phyloP scores from a whole-genome alignment of 345 rosid genomes.

The Physaria fendleri region DNA sequence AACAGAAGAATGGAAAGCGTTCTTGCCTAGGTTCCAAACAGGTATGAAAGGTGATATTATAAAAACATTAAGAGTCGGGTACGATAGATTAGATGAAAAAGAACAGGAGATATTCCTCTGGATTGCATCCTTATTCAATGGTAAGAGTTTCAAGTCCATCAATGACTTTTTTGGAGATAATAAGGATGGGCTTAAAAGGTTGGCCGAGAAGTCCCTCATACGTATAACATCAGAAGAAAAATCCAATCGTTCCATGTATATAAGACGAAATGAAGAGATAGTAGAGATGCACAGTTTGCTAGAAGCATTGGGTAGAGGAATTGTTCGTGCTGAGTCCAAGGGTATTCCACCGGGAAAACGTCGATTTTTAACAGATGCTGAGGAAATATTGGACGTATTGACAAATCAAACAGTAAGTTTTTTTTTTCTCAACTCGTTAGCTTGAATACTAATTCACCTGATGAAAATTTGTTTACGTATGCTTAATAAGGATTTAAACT shows the following conservation, averaged over 20 bases:
- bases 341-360: background rate
- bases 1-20: slow-evolving; percentile 16
- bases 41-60: slow-evolving; percentile 9
- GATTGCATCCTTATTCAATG: slow-evolving; percentile 28
- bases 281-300: slow-evolving; percentile 24
- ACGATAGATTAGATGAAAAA: background rate
- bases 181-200: background rate
- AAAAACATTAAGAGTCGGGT: background rate
- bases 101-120: slow-evolving; percentile 23
- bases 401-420: too few relatives aligned
- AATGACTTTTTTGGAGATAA: background rate
- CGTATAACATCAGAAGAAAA: too few relatives aligned
- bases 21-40: slow-evolving; percentile 3
- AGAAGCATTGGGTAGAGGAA: slow-evolving; percentile 21
- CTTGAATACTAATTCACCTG: too few relatives aligned
- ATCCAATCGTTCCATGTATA: too few relatives aligned
- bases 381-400: too few relatives aligned
- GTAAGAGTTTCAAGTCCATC: background rate
- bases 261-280: background rate
- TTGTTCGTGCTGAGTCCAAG: slow-evolving; percentile 8
- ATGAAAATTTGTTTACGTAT: too few relatives aligned
- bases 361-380: too few relatives aligned
- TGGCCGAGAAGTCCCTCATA: slow-evolving; percentile 19
- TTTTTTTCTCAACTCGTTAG: too few relatives aligned
- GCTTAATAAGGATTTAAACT: too few relatives aligned